Evolutionary conservation across 805 yeast species (phyloP), one percentile per base, ranked within the genome.

Genomic region (Clavispora phyllophila): DNA sequence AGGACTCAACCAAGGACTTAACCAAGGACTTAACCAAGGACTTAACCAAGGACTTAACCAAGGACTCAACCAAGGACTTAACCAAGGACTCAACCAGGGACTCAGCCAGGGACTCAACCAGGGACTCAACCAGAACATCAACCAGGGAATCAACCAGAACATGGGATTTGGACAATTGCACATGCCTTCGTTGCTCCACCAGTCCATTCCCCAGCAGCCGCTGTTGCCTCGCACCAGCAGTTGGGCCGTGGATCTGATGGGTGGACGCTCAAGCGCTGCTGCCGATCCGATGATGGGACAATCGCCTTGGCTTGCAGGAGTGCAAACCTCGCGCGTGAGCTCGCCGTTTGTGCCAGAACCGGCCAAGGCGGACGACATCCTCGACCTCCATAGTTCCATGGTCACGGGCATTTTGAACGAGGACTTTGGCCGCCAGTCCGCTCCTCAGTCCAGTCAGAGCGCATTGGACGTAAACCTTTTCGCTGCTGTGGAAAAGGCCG

Each of bases 291-390:
- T 54, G 31, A 44, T 63, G 37, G 47, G 51, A 31, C 72, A 65
- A 46, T 69, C 74, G 5, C 75, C 75, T 5, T 70, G 74, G 75
- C 41, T 60, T 28, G 48, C 66, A 8, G 58, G 63, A 10, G 55
- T 58, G 12, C 68, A 59, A 39, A 50, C 63, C 44, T 66, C 72
- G 3, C 55, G 75, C 19, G 70, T 62, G 17, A 61, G 57, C 42
- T 68, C 73, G 6, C 75, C 75, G 3, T 70, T 69, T 48, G 62
- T 63, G 25, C 62, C 69, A 19, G 36, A 36, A 6, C 17, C 19
- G 17, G 46, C 38, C 17, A 39, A 41, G 15, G 41, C 39, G 12
- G 59, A 52, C 28, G 70, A 63, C 40, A 62, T 73, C 39, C 62
- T 58, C 33, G 63, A 62, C 19, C 54, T 72, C 31, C 72, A 68